Evolutionary conservation across 768 basidiomycete genomes (phyloP).

Genomic region (Serendipita sp.): DNA sequence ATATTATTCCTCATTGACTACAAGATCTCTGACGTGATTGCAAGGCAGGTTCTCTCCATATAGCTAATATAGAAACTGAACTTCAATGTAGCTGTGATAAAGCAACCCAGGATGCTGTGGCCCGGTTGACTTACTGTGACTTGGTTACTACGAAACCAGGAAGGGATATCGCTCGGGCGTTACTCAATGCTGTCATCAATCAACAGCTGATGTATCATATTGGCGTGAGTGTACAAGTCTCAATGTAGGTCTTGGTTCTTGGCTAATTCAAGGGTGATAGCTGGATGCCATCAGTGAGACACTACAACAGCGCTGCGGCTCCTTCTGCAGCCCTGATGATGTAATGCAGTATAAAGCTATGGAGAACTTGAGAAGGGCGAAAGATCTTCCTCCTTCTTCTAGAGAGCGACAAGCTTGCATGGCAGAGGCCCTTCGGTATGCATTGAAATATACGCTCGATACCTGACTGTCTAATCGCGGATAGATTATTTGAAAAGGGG

Average conservation of each 20-base stretch:
- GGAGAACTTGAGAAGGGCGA: conserved; percentile 82
- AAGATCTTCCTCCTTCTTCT: conserved; percentile 50
- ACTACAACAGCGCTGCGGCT: conserved; percentile 84
- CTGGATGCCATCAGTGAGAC: conserved; percentile 95
- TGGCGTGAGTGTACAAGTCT: conserved; percentile 38
- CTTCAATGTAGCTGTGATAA: conserved; percentile 46
- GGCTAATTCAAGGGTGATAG: conserved; percentile 24
- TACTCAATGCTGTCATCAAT: conserved; percentile 93
- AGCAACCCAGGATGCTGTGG: conserved; percentile 52
- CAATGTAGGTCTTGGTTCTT: background rate
- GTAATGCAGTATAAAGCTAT: conserved; percentile 97
- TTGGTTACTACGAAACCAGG: conserved; percentile 76
- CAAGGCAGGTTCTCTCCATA: conserved; percentile 36
- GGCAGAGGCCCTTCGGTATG: conserved; percentile 72
- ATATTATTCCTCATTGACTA: conserved; percentile 85
- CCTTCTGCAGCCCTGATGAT: conserved; percentile 96
- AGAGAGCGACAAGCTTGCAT: conserved; percentile 64
- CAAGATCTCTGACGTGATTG: conserved; percentile 66
- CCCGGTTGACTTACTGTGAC: conserved; percentile 64
- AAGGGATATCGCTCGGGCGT: conserved; percentile 67
- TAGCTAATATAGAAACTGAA: background rate
- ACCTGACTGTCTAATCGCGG: background rate
- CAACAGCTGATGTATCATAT: conserved; percentile 96
- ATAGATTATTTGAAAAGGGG: conserved; percentile 75
- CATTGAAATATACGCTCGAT: background rate